Conservation (phyloP, 371 early-diverging fungal genomes). For the Gilbertella persicaria region DNA sequence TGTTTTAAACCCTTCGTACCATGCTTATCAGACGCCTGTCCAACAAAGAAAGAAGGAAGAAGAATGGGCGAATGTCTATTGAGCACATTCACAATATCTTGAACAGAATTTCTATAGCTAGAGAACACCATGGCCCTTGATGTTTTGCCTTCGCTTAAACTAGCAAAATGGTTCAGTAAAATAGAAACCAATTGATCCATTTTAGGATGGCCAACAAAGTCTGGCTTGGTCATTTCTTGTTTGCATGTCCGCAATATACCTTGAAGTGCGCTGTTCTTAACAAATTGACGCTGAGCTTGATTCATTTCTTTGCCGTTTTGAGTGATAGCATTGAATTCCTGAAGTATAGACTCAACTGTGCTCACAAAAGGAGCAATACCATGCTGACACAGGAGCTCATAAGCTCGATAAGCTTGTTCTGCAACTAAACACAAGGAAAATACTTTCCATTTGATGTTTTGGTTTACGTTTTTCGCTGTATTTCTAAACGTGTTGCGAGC, state of each 20-base stretch:
- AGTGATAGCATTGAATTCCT: conserved; percentile 10
- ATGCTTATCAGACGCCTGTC: conserved; percentile 69
- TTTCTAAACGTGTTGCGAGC: conserved; percentile 45
- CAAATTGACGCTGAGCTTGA: not conserved
- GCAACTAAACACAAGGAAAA: conserved; percentile 43
- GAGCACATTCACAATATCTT: conserved; percentile 76
- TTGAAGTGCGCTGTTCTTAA: conserved; percentile 1
- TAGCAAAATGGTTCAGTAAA: conserved; percentile 68
- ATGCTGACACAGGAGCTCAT: conserved; percentile 58
- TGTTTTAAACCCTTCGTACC: conserved; percentile 77
- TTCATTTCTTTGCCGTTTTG: not conserved
- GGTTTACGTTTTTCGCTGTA: conserved; percentile 28
- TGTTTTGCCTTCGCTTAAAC: conserved; percentile 12
- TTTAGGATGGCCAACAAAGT: conserved; percentile 84
- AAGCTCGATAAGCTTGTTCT: conserved; percentile 49
- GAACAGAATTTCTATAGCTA: conserved; percentile 83
- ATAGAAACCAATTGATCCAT: conserved; percentile 65
- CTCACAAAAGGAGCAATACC: conserved; percentile 66
- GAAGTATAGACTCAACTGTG: conserved; percentile 35
- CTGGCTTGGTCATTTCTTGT: conserved; percentile 24
- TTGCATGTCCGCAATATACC: conserved; percentile 1
- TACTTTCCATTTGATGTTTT: conserved; percentile 27
- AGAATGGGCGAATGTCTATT: conserved; percentile 69
- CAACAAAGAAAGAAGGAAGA: conserved; percentile 78
- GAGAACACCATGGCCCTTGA: conserved; percentile 91